These are phyloP conservation scores for Chaetomium fimeti DNA, from an alignment of 495 filamentous ascomycete species.

Conservation along the genomic window DNA sequence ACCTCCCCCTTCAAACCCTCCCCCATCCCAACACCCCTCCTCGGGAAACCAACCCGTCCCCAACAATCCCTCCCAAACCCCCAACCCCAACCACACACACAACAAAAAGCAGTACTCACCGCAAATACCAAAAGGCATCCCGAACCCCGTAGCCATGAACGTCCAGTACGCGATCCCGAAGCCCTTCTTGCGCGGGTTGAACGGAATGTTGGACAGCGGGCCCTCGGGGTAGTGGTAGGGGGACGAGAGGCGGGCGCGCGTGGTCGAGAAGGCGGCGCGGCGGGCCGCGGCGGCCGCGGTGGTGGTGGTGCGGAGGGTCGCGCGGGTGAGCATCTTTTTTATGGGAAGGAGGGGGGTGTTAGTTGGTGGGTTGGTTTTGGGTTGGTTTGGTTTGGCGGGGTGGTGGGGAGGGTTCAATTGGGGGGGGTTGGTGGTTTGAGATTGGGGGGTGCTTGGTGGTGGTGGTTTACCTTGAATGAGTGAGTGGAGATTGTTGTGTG, in stretches of 20 bases:
- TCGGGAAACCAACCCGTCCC: not conserved
- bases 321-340: slow-evolving; percentile 13
- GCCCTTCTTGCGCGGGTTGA: slow-evolving; percentile 86
- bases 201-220: slow-evolving; percentile 88
- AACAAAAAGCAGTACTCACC: slow-evolving; percentile 55
- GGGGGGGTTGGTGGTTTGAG: not conserved
- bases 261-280: slow-evolving; percentile 92
- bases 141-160: slow-evolving; percentile 76
- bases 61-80: not conserved
- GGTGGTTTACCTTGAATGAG: slow-evolving; percentile 9
- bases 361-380: not conserved
- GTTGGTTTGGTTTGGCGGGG: not conserved
- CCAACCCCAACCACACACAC: slow-evolving; percentile 16
- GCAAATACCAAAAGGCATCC: slow-evolving; percentile 75
- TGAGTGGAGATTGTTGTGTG: slow-evolving; percentile 15
- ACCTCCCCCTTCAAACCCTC: not conserved
- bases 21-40: not conserved
- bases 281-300: slow-evolving; percentile 62
- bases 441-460: not conserved
- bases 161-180: slow-evolving; percentile 81
- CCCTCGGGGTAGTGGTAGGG: slow-evolving; percentile 99
- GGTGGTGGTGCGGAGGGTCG: slow-evolving; percentile 2
- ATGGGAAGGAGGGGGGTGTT: not conserved
- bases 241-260: slow-evolving; percentile 77
- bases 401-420: slow-evolving; percentile 2